phyloP scores from a whole-genome alignment of 169 alveolate genomes.

The Theileria sp. region DNA sequence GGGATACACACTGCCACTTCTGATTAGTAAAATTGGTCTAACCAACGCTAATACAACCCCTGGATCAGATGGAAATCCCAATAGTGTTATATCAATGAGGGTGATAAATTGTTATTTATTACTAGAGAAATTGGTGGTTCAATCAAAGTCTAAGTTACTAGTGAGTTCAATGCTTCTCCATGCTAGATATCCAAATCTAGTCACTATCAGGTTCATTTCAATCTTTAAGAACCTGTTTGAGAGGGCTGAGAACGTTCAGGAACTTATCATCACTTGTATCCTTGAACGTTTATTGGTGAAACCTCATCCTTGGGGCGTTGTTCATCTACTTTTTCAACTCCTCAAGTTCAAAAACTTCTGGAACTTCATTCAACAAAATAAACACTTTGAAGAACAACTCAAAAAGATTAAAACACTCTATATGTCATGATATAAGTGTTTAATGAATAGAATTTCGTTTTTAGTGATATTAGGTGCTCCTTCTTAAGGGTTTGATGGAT shows the following conservation, averaged over 20 bases:
- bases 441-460: too few species aligned
- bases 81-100: conserved; percentile 59
- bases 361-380: conserved; percentile 44
- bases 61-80: not conserved
- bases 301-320: conserved; percentile 97
- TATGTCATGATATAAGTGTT: not conserved
- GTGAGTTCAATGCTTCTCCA: conserved; percentile 90
- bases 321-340: conserved; percentile 57
- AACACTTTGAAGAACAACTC: conserved; percentile 60
- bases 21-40: conserved; percentile 32
- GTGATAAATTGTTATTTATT: conserved; percentile 67
- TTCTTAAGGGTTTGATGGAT: not conserved
- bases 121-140: conserved; percentile 74
- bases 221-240: conserved; percentile 74
- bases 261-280: conserved; percentile 86
- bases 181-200: conserved; percentile 93
- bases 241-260: conserved; percentile 86
- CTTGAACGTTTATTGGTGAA: conserved; percentile 87
- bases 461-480: too few species aligned
- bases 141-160: conserved; percentile 84
- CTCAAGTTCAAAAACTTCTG: conserved; percentile 61
- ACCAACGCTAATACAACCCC: conserved; percentile 16
- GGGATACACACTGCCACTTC: conserved; percentile 67
- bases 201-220: conserved; percentile 90
- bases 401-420: conserved; percentile 45